These are phyloP conservation scores for Claviceps africana DNA, from an alignment of 2,329 filamentous ascomycete species.

Conservation along the genomic window DNA sequence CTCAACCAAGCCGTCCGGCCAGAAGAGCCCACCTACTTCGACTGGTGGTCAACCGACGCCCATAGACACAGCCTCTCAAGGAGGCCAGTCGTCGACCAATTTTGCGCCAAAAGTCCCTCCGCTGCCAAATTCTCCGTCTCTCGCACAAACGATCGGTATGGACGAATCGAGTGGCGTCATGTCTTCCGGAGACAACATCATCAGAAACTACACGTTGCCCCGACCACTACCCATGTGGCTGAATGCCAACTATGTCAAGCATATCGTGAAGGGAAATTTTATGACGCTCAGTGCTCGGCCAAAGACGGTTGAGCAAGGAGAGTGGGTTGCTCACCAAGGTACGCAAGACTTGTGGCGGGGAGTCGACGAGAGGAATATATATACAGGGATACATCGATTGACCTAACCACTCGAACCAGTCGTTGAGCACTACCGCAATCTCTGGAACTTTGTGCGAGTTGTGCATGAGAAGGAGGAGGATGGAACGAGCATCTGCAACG, in stretches of 20 bases:
- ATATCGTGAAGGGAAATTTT: slow-evolving; percentile 95
- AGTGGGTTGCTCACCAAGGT: slow-evolving; percentile 96
- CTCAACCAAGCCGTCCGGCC: slow-evolving; percentile 35
- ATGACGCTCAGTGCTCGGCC: slow-evolving; percentile 89
- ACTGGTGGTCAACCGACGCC: slow-evolving; percentile 29
- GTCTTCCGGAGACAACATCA: slow-evolving; percentile 37
- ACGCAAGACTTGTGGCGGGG: slow-evolving; percentile 15
- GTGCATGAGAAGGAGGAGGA: slow-evolving; percentile 76
- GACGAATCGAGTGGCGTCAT: slow-evolving; percentile 42
- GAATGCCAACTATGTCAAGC: slow-evolving; percentile 59
- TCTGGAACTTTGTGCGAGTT: slow-evolving; percentile 80
- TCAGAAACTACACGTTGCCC: slow-evolving; percentile 49
- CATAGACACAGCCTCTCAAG: slow-evolving; percentile 31
- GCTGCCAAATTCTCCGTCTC: slow-evolving; percentile 47
- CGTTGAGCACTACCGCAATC: slow-evolving; percentile 79
- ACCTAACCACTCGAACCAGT: slow-evolving; percentile 37
- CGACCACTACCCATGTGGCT: slow-evolving; percentile 60
- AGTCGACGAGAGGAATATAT: not conserved
- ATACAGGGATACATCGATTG: not conserved
- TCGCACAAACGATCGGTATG: slow-evolving; percentile 54
- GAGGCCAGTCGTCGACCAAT: slow-evolving; percentile 36
- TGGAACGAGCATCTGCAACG: slow-evolving; percentile 68
- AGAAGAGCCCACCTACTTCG: slow-evolving; percentile 37
- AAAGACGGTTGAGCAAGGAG: slow-evolving; percentile 83
- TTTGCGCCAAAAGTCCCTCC: slow-evolving; percentile 46